Conservation (phyloP, 306 rosid genomes). For the Acacia crassicarpa region DNA sequence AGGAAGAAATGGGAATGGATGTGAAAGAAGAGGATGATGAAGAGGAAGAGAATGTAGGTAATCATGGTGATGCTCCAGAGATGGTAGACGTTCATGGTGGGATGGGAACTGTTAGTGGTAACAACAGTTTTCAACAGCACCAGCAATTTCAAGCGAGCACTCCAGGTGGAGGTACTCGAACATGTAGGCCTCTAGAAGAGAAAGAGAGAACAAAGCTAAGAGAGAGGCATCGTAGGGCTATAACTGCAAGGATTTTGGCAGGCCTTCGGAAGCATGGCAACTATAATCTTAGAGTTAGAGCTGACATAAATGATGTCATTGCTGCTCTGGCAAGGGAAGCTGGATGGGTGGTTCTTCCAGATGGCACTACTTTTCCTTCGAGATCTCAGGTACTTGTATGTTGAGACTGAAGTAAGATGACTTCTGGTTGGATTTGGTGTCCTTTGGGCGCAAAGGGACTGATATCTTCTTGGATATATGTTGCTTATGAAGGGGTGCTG, state of each 20-base stretch:
- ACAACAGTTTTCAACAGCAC: constrained; percentile 60
- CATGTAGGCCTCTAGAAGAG: constrained; percentile 92
- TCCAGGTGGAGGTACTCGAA: constrained; percentile 76
- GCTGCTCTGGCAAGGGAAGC: constrained; percentile 96
- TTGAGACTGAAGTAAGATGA: constrained; percentile 20
- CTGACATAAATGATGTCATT: constrained; percentile 95
- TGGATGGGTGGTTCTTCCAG: constrained; percentile 99
- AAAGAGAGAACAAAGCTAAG: constrained; percentile 97
- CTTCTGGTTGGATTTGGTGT: constrained; percentile 11
- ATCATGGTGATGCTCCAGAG: constrained; percentile 40
- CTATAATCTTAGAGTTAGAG: constrained; percentile 96
- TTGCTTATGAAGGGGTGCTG: background rate
- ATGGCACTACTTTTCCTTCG: constrained; percentile 92
- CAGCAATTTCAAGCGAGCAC: constrained; percentile 67
- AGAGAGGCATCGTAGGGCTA: constrained; percentile 97
- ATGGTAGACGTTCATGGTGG: constrained; percentile 75
- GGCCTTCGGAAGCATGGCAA: constrained; percentile 98
- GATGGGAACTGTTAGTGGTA: constrained; percentile 48
- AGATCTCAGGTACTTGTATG: constrained; percentile 73
- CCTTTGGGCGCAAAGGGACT: constrained; percentile 4
- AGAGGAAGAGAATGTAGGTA: constrained; percentile 53
- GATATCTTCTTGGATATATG: background rate
- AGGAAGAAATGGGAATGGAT: constrained; percentile 87
- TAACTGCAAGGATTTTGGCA: constrained; percentile 94
- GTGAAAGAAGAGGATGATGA: constrained; percentile 85